Evolutionary conservation across 2,329 filamentous ascomycete species (phyloP), one percentile per base, ranked within the genome.

Genomic region (Rhytidhysteron rufulum): DNA sequence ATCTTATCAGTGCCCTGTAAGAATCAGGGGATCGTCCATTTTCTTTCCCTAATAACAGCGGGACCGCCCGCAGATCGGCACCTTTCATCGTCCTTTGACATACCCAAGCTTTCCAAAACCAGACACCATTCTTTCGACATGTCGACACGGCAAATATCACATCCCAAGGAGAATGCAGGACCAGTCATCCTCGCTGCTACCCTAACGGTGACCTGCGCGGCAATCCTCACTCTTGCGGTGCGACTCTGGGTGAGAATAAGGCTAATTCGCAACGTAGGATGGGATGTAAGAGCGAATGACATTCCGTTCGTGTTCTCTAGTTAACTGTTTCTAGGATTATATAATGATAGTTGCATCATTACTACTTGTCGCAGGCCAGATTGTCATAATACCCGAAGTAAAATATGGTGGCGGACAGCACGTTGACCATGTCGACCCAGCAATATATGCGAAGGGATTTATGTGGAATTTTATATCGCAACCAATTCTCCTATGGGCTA

Each of bases 391-490:
- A 11, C 60, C 58, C 0, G 57, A 72, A 34, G 65, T 74, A 3
- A 40, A 54, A 1, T 57, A 69, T 32, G 73, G 72, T 3, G 71
- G 67, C n/a, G 74, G 73, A 5, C 59, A 57, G 34, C 73, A 77
- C 34, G 56, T 64, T 3, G 65, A 64, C 10, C 67, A 74, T 42
- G 65, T 76, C 31, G 48, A 63, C 1, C 48, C 55, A 0, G 47
- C 50, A 4, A 46, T 66, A n/a, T 62, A 61, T 34, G 29, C 39
- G 15, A 52, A 44, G 2, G 72, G 65, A 2, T 67, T 69, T 44
- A 72, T 75, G 49, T 68, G 71, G 5, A 63, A 79, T 40, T 66
- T 76, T 39, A 63, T 72, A 15, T 66, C 65, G 3, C 73, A 77
- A 40, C 66, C 66, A 0, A 60, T 75, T 2, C 75, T 67, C 39